phyloP scores from a whole-genome alignment of 768 basidiomycete species.

The Filobasidium wieringae region DNA sequence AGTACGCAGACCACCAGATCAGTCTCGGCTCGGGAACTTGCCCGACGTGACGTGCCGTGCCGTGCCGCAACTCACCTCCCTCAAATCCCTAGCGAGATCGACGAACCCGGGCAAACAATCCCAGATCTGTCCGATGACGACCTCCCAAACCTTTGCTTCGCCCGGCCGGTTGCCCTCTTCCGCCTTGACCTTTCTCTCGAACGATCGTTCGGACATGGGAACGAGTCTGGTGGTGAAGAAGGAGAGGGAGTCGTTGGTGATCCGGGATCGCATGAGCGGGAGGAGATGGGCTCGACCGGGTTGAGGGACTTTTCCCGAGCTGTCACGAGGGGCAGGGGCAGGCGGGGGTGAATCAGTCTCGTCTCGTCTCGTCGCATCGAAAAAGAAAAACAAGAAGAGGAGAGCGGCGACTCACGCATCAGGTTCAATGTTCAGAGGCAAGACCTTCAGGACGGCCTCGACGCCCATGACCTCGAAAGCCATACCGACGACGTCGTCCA shows the following conservation, averaged over 20 bases:
- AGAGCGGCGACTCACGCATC: slow-evolving; percentile 49
- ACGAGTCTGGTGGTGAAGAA: slow-evolving; percentile 89
- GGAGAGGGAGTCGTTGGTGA: slow-evolving; percentile 58
- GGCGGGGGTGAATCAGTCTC: neutral
- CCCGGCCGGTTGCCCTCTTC: slow-evolving; percentile 50
- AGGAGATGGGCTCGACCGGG: slow-evolving; percentile 87
- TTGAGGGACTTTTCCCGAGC: slow-evolving; percentile 43
- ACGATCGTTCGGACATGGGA: slow-evolving; percentile 85
- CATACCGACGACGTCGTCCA: slow-evolving; percentile 62
- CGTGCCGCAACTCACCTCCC: slow-evolving; percentile 45
- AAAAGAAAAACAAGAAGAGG: neutral
- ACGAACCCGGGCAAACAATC: slow-evolving; percentile 83
- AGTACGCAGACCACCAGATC: too few species aligned
- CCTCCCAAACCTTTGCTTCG: slow-evolving; percentile 91
- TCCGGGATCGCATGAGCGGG: slow-evolving; percentile 64
- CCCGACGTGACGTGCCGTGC: neutral
- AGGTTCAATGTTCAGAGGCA: slow-evolving; percentile 81
- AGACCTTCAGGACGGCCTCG: slow-evolving; percentile 54
- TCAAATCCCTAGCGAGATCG: slow-evolving; percentile 62
- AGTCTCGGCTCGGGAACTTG: neutral
- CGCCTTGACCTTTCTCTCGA: slow-evolving; percentile 69
- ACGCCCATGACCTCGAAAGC: slow-evolving; percentile 82
- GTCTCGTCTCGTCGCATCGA: too few species aligned
- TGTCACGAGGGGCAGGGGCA: slow-evolving; percentile 4
- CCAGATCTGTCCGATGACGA: slow-evolving; percentile 89